Conservation (phyloP, 2,329 filamentous ascomycete species). For the Emericellopsis cladophorae region DNA sequence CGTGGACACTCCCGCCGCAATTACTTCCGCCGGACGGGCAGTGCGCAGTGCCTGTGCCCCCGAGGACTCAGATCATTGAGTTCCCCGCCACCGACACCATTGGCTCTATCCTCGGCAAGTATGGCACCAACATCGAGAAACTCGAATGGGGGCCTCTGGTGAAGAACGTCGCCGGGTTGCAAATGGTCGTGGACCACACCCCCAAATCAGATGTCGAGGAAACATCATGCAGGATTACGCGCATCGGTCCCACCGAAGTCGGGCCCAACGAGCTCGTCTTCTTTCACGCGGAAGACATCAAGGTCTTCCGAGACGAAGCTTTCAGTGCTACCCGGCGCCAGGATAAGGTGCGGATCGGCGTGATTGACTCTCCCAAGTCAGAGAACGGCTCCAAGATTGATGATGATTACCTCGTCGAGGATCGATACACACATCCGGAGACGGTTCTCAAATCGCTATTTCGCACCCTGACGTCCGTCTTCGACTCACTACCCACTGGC, state of each 20-base stretch:
- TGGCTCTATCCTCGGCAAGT: conserved; percentile 17
- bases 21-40: conserved; percentile 66
- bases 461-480: conserved; percentile 31
- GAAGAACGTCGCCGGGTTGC: conserved; percentile 40
- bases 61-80: conserved; percentile 56
- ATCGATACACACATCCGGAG: background rate
- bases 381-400: conserved; percentile 11
- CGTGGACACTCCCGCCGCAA: conserved; percentile 75
- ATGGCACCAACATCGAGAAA: conserved; percentile 20
- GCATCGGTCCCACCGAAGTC: conserved; percentile 67
- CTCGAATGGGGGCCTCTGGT: conserved; percentile 29
- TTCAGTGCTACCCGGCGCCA: conserved; percentile 69
- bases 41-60: conserved; percentile 60
- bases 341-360: conserved; percentile 59
- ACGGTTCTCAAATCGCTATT: conserved; percentile 27
- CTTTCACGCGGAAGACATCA: conserved; percentile 62
- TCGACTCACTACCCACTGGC: conserved; percentile 18
- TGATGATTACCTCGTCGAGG: conserved; percentile 10
- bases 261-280: conserved; percentile 82
- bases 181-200: conserved; percentile 57
- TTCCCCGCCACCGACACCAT: conserved; percentile 36
- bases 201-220: conserved; percentile 25
- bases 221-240: conserved; percentile 57
- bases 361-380: conserved; percentile 27
- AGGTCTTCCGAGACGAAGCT: conserved; percentile 68